Percentiles rank a stretch among this genome's conserved stretches.
phyloP scores from a whole-genome alignment of 345 rosid genomes.

The Syzygium aqueum region DNA sequence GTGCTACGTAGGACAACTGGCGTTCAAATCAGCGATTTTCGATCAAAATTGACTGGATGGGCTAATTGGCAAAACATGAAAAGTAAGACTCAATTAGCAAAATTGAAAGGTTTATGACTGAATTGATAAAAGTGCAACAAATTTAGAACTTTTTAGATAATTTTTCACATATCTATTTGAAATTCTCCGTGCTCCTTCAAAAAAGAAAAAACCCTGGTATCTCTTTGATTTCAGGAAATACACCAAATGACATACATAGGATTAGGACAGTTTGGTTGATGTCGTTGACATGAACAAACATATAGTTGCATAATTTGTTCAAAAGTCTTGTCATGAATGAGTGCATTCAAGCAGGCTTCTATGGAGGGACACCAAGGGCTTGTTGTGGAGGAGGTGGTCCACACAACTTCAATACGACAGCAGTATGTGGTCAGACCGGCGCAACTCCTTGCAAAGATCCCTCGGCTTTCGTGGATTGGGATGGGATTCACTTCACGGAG shows the following conservation, averaged over 20 bases:
- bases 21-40: too few relatives aligned
- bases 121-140: too few relatives aligned
- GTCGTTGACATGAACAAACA: neutral
- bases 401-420: conserved; percentile 37
- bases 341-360: conserved; percentile 25
- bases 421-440: conserved; percentile 40
- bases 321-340: neutral
- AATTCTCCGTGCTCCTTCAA: neutral
- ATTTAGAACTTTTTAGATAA: too few relatives aligned
- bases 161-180: neutral
- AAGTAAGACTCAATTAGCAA: too few relatives aligned
- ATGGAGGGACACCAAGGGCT: conserved; percentile 22
- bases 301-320: neutral
- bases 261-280: neutral
- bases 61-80: too few relatives aligned
- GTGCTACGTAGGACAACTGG: too few relatives aligned
- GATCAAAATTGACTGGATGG: too few relatives aligned
- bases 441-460: conserved; percentile 41
- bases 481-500: conserved; percentile 63
- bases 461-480: conserved; percentile 42
- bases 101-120: too few relatives aligned
- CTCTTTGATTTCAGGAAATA: neutral
- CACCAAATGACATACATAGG: neutral
- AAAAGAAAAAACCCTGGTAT: neutral
- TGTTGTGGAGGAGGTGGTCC: conserved; percentile 77